Base-by-base conservation (phyloP, 495 filamentous ascomycete genomes). In the Tuber indicum region DNA sequence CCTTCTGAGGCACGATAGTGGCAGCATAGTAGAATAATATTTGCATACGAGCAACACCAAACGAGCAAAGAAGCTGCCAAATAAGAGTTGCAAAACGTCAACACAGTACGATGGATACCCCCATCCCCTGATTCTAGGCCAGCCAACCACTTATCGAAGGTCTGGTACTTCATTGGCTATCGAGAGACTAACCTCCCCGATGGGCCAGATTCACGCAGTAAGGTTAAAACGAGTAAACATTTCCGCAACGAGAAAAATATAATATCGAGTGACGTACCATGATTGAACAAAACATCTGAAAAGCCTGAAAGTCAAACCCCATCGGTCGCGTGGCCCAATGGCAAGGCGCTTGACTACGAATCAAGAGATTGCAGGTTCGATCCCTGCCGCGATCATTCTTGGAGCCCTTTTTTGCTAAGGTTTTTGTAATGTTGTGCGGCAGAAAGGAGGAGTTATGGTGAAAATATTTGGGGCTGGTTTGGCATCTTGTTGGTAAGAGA, bases 301-400 rank as follows among this genome's bases (percentile, higher is more conserved):
- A 9, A 26, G 4, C 2, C 3, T 62, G n/a, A n/a, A 32, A 1
- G 52, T 26, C n/a, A n/a, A 62, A 12, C 26, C 10, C 32, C 4
- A 36, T 66, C 16, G 81, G 81, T 77, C 81, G 81, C 76, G 74
- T 90, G 87, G 88, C 87, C 87, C 86, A 90, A 90, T 90, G 89
- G 89, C 86, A 90, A 90, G 89, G 88, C 88, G 88, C 89, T 89
- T 90, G 89, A 90, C 89, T 90, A 89, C 88, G 88, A 88, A 88
- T 88, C 87, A 88, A 88, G 87, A 88, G 87, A 88, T 88, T 88
- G 85, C 81, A 82, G 84, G 82, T 84, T 84, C 82, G 84, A 84
- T 81, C 82, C 76, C 82, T 84, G 78, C 26, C 26, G 14, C 58
- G 58, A 36, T 36, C 58, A 66, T 32, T 32, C 58, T 2, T 10